A percentile compares a stretch with the other conserved stretches of the same genome.
phyloP scores from a whole-genome alignment of 768 basidiomycete species.

The Sporobolomyces roseus region DNA sequence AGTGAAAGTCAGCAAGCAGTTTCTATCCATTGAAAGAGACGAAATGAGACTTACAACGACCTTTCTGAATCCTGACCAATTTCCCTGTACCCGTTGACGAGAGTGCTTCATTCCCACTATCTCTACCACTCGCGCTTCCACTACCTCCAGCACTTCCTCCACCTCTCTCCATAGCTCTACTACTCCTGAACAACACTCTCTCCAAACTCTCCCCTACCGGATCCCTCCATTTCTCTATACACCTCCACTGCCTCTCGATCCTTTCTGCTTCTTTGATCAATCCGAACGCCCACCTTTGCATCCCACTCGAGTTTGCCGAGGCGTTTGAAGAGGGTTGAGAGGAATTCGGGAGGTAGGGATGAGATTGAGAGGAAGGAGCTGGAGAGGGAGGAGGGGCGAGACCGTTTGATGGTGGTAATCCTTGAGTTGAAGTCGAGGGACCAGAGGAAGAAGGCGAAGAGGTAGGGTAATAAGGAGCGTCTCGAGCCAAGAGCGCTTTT shows the following conservation, averaged over 20 bases:
- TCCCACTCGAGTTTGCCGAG: constrained; percentile 12
- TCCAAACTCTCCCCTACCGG: constrained; percentile 39
- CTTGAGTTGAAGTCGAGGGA: neutral
- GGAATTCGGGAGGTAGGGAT: constrained; percentile 12
- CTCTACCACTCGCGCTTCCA: neutral
- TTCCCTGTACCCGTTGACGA: neutral
- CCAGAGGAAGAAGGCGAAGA: neutral
- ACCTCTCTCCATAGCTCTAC: neutral
- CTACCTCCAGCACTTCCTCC: neutral
- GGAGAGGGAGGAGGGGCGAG: constrained; percentile 16
- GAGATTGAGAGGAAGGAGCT: neutral
- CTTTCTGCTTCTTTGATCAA: constrained; percentile 39
- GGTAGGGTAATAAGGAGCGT: constrained; percentile 26
- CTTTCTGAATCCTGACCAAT: constrained; percentile 8
- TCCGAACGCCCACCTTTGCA: constrained; percentile 40
- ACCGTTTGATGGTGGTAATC: neutral
- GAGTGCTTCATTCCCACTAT: constrained; percentile 13
- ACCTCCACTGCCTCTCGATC: constrained; percentile 38
- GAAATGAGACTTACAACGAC: constrained; percentile 4
- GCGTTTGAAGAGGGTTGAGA: neutral
- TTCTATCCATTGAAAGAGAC: neutral
- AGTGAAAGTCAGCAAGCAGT: neutral
- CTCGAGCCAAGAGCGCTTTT: constrained; percentile 39
- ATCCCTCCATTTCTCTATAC: constrained; percentile 37
- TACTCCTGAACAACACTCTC: constrained; percentile 19